These are phyloP conservation scores for Cordyceps sp. DNA, from an alignment of 2,329 filamentous ascomycete species.

Conservation along the genomic window DNA sequence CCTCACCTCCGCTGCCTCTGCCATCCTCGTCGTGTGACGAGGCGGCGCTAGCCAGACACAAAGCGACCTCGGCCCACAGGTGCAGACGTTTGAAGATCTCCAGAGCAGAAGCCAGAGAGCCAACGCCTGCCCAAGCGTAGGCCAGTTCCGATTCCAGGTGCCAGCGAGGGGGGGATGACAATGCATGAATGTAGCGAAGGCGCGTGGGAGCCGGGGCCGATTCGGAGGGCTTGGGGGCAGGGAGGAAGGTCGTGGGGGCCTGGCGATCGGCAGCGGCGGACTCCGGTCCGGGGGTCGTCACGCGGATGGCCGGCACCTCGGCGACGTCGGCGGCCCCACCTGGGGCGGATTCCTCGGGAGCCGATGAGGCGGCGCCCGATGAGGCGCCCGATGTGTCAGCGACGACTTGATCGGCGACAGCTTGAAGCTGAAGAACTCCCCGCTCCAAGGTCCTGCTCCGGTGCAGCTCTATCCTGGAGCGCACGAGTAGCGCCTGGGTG, in stretches of 20 bases:
- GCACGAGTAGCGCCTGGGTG: constrained; percentile 78
- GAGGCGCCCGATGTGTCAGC: constrained; percentile 61
- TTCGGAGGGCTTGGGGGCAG: constrained; percentile 56
- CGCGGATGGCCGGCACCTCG: constrained; percentile 26
- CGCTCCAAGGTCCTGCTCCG: constrained; percentile 76
- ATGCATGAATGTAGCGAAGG: constrained; percentile 66
- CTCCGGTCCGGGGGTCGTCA: constrained; percentile 21
- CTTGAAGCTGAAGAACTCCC: constrained; percentile 82
- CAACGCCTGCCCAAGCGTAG: constrained; percentile 77
- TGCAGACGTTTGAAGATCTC: constrained; percentile 91
- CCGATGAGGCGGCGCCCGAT: constrained; percentile 5
- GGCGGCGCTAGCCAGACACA: constrained; percentile 58
- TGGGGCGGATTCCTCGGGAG: constrained; percentile 11
- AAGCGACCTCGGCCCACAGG: constrained; percentile 86
- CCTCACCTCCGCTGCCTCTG: constrained; percentile 46
- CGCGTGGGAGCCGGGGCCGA: constrained; percentile 63
- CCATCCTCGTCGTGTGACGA: constrained; percentile 40
- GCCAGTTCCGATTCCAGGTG: constrained; percentile 88
- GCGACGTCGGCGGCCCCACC: constrained; percentile 10
- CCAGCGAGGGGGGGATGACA: constrained; percentile 79
- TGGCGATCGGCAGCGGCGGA: constrained; percentile 5
- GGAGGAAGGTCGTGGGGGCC: constrained; percentile 64
- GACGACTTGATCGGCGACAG: constrained; percentile 87
- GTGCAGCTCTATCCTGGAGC: constrained; percentile 80
- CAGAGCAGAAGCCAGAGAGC: constrained; percentile 74